phyloP scores from a whole-genome alignment of 768 basidiomycete species.

The Lepiota subincarnata region DNA sequence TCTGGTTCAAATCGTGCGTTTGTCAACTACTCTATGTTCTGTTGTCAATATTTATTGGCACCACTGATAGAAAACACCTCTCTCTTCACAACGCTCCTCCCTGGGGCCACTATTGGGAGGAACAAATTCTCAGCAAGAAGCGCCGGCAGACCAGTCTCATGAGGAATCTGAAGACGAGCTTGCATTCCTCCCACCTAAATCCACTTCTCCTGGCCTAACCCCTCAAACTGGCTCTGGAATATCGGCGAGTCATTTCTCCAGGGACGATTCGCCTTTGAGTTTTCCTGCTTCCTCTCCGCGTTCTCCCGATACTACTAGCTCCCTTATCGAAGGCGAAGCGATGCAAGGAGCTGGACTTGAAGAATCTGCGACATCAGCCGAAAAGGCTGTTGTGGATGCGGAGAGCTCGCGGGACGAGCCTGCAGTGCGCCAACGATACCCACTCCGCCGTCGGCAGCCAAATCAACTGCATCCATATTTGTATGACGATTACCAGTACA shows the following conservation, averaged over 20 bases:
- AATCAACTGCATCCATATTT: slow-evolving; percentile 9
- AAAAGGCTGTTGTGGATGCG: not conserved
- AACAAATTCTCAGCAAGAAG: no score
- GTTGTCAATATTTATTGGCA: not conserved
- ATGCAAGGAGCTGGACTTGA: not conserved
- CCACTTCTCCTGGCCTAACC: not conserved
- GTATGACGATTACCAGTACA: slow-evolving; percentile 6
- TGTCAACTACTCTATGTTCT: not conserved
- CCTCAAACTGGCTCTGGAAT: not conserved
- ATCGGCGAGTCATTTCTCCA: not conserved
- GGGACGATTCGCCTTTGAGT: not conserved
- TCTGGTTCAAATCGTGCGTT: slow-evolving; percentile 5
- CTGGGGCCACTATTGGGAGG: not conserved
- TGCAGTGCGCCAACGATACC: not conserved
- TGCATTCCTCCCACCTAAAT: slow-evolving; percentile 3
- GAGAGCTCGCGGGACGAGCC: not conserved
- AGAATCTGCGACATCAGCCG: not conserved
- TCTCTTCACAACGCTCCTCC: not conserved
- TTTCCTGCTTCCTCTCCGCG: slow-evolving; percentile 1
- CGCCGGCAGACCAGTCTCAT: not conserved
- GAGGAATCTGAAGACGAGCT: slow-evolving; percentile 9
- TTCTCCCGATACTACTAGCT: not conserved
- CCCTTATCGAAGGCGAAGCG: not conserved
- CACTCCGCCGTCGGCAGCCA: slow-evolving; percentile 10
- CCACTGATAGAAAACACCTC: not conserved